Evolutionary conservation across 495 filamentous ascomycete genomes (phyloP).

Genomic region (Parmelia sp.): DNA sequence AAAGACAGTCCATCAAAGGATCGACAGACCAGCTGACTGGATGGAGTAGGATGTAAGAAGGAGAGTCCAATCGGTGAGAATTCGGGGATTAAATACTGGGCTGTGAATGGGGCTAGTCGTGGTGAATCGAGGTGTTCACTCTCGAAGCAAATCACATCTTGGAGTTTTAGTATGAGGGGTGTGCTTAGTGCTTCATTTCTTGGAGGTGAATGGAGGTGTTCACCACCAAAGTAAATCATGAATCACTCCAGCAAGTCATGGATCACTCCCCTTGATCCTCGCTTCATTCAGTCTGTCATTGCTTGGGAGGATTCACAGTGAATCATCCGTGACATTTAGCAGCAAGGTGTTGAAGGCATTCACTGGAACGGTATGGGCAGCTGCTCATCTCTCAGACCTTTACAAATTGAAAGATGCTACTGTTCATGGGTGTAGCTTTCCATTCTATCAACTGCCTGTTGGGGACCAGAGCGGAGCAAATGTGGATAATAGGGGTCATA

Average conservation of each 20-base stretch:
- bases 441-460: too few relatives aligned
- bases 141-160: neutral
- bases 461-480: too few relatives aligned
- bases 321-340: too few relatives aligned
- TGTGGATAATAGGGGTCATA: too few relatives aligned
- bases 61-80: neutral
- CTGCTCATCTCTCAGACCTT: too few relatives aligned
- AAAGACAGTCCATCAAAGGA: neutral
- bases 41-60: neutral
- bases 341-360: too few relatives aligned
- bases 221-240: neutral
- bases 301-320: neutral
- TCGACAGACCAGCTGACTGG: neutral
- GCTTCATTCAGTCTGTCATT: neutral
- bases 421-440: too few relatives aligned
- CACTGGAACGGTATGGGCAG: too few relatives aligned
- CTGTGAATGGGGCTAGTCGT: neutral
- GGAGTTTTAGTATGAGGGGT: too few relatives aligned
- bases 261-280: neutral
- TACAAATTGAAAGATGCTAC: too few relatives aligned
- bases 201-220: too few relatives aligned
- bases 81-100: neutral
- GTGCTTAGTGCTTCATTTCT: neutral
- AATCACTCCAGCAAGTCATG: neutral
- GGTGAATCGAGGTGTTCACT: neutral